Percentiles rank a stretch among this genome's conserved stretches.
Evolutionary conservation across 805 yeast genomes (phyloP).

Genomic region (Cyberlindnera veronae): DNA sequence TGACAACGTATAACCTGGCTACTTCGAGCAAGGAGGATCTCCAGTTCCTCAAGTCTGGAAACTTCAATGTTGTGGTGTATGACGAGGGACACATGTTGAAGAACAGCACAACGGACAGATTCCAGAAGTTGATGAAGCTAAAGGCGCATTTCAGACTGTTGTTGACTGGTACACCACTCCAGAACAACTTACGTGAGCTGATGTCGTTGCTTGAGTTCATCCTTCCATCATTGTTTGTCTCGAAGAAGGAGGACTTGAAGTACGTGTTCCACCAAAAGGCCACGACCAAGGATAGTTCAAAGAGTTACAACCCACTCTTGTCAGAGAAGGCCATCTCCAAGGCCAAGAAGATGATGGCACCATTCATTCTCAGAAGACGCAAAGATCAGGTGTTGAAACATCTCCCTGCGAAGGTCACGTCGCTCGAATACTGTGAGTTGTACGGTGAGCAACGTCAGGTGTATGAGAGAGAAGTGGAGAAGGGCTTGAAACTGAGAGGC

Average conservation of each 20-base stretch:
- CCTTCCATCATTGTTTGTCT: conserved; percentile 76
- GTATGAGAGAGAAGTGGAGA: conserved; percentile 56
- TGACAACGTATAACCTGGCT: conserved; percentile 91
- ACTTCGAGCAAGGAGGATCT: conserved; percentile 82
- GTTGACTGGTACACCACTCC: conserved; percentile 96
- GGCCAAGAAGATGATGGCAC: conserved; percentile 98
- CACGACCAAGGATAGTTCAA: conserved; percentile 51
- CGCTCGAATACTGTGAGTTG: conserved; percentile 63
- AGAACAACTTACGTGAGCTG: conserved; percentile 85
- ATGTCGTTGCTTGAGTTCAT: conserved; percentile 90
- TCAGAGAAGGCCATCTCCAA: conserved; percentile 89
- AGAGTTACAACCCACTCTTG: conserved; percentile 69
- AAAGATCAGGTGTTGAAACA: conserved; percentile 90
- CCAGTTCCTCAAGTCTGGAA: conserved; percentile 66
- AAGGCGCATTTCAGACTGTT: conserved; percentile 80
- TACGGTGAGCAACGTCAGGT: conserved; percentile 49
- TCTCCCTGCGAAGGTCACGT: conserved; percentile 72
- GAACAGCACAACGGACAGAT: conserved; percentile 84
- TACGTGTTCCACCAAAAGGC: conserved; percentile 86
- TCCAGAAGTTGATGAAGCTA: conserved; percentile 78
- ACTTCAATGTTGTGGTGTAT: conserved; percentile 84
- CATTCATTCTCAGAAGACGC: conserved; percentile 88
- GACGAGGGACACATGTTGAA: conserved; percentile 98
- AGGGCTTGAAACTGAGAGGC: conserved; percentile 32
- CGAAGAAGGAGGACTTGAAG: conserved; percentile 76